Conservation (phyloP, 1,284 basidiomycete species). For the Exobasidium rhododendri region DNA sequence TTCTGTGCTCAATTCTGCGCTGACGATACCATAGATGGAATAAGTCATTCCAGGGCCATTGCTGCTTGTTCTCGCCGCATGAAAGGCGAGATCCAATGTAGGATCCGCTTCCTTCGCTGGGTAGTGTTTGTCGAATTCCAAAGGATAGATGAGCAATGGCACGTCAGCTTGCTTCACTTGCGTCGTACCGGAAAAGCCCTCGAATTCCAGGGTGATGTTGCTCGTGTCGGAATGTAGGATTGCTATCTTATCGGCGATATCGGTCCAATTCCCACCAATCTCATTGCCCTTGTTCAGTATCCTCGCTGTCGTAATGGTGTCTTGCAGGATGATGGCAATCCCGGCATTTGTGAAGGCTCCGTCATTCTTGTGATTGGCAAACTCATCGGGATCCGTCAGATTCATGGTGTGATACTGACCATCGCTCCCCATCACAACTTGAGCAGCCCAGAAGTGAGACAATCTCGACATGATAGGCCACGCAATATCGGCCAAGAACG, state of each 20-base stretch:
- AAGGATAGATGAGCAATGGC: conserved; percentile 40
- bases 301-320: conserved; percentile 22
- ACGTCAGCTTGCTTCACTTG: conserved; percentile 48
- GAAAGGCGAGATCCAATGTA: conserved; percentile 32
- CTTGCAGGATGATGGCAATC: conserved; percentile 24
- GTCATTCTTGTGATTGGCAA: conserved; percentile 25
- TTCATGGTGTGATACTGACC: neutral
- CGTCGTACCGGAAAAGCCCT: conserved; percentile 33
- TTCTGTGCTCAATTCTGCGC: conserved; percentile 7
- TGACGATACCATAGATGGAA: conserved; percentile 31
- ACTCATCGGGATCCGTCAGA: conserved; percentile 25
- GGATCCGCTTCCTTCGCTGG: conserved; percentile 11
- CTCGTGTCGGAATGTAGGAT: conserved; percentile 17
- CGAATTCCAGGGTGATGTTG: conserved; percentile 35
- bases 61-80: conserved; percentile 24
- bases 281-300: conserved; percentile 19
- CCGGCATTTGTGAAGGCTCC: conserved; percentile 38
- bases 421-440: conserved; percentile 18
- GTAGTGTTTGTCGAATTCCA: conserved; percentile 23
- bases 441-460: conserved; percentile 34
- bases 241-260: conserved; percentile 23
- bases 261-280: conserved; percentile 23
- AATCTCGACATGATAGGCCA: conserved; percentile 35
- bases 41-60: conserved; percentile 46
- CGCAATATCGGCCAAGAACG: conserved; percentile 31